These are phyloP conservation scores for Phytophthora capsici DNA, from an alignment of 352 stramenopile genomes.

Conservation along the genomic window DNA sequence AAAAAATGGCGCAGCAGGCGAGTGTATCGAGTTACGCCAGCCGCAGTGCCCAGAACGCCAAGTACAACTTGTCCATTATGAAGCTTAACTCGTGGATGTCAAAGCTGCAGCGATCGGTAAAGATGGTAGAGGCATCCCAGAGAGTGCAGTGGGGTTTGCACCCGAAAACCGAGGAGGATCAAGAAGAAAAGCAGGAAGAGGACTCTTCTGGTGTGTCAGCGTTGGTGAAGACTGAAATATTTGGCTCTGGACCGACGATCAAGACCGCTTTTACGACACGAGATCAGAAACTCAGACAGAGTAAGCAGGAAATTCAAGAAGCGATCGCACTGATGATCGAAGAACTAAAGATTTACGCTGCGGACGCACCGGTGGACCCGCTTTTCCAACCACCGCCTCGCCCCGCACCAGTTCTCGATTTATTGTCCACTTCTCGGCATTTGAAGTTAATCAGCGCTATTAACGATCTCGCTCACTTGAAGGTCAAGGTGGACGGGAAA, in stretches of 20 bases:
- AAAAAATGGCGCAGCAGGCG: conserved; percentile 45
- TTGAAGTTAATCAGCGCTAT: conserved; percentile 77
- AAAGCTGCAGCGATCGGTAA: conserved; percentile 74
- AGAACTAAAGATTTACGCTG: conserved; percentile 74
- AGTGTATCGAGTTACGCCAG: conserved; percentile 44
- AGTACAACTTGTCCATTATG: conserved; percentile 80
- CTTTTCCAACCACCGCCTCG: conserved; percentile 61
- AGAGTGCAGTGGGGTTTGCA: conserved; percentile 69
- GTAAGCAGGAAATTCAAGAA: conserved; percentile 59
- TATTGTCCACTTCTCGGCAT: conserved; percentile 75
- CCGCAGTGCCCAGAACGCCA: conserved; percentile 68
- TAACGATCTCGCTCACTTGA: conserved; percentile 74
- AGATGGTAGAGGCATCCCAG: conserved; percentile 79
- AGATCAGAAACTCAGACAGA: conserved; percentile 72
- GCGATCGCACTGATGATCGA: conserved; percentile 69
- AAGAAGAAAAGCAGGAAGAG: conserved; percentile 35
- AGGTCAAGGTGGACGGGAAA: conserved; percentile 40
- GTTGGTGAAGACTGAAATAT: conserved; percentile 58
- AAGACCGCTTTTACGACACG: conserved; percentile 79
- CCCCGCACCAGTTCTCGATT: conserved; percentile 63
- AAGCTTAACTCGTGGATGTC: conserved; percentile 80
- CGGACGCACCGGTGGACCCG: conserved; percentile 48
- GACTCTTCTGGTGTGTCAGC: conserved; percentile 10
- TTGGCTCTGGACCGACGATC: conserved; percentile 67
- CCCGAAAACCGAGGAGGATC: conserved; percentile 31